phyloP scores from a whole-genome alignment of 176 grass and related monocot species.

The Olyra latifolia region DNA sequence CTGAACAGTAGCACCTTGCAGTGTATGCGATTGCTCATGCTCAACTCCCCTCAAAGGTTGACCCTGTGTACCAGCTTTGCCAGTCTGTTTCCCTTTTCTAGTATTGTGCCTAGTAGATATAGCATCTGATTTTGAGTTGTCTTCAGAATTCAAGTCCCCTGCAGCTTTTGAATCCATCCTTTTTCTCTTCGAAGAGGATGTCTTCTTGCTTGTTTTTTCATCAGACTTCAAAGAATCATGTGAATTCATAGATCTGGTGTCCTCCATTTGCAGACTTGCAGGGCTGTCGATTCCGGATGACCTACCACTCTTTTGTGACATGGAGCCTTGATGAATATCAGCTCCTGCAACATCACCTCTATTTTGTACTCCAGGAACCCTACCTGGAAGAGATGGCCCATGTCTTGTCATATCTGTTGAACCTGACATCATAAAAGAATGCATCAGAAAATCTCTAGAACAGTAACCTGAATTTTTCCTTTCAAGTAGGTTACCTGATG shows the following conservation, averaged over 20 bases:
- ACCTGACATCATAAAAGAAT: slow-evolving; percentile 42
- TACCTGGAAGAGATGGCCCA: slow-evolving; percentile 38
- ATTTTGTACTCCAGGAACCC: slow-evolving; percentile 41
- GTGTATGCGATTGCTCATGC: slow-evolving; percentile 55
- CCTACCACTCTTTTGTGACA: slow-evolving; percentile 67
- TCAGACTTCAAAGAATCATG: slow-evolving; percentile 88
- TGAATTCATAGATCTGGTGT: slow-evolving; percentile 88
- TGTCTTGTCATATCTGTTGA: slow-evolving; percentile 57
- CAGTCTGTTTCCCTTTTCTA: slow-evolving; percentile 69
- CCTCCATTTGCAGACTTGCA: slow-evolving; percentile 78
- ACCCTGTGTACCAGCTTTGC: slow-evolving; percentile 55
- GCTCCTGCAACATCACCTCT: slow-evolving; percentile 48
- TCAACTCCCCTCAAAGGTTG: slow-evolving; percentile 51
- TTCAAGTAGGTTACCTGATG: slow-evolving; percentile 56
- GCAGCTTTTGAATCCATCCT: slow-evolving; percentile 69
- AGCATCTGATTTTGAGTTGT: slow-evolving; percentile 75
- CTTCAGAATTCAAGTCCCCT: slow-evolving; percentile 61
- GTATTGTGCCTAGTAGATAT: slow-evolving; percentile 55
- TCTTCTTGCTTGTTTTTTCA: slow-evolving; percentile 80
- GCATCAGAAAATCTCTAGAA: slow-evolving; percentile 25
- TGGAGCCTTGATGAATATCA: slow-evolving; percentile 71
- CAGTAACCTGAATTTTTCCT: slow-evolving; percentile 27
- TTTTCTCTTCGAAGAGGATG: slow-evolving; percentile 77
- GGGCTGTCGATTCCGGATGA: slow-evolving; percentile 75
- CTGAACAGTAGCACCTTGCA: slow-evolving; percentile 54